Evolutionary conservation across 2,329 filamentous ascomycete species (phyloP), one percentile per base, ranked within the genome.

Genomic region (Cryoendolithus antarcticus): DNA sequence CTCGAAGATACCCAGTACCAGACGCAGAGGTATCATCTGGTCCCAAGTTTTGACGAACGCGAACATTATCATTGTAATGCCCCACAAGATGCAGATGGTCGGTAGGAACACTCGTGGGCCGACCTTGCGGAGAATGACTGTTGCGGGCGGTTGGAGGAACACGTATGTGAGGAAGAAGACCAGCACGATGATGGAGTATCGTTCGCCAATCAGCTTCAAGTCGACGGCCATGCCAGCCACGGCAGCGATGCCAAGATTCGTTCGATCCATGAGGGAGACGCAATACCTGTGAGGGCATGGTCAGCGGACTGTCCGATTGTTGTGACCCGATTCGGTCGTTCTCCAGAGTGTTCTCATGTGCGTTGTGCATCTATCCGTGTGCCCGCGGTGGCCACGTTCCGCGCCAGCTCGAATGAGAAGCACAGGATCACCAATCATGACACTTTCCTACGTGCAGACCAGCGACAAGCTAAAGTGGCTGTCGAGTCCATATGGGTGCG

Each of bases 151-250:
- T 53, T 86, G 80, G 44, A 84, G 80, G 35, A 82, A 38, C 44
- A 80, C 71, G 56, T 86, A 86, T 28, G 79, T 72, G 47, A 83
- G 68, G 65, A 85, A 86, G 64, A 86, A 86, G 52, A 84, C 67
- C 29, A 85, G 65, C 4, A 80, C 80, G 41, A 80, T 70, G 12
- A 56, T 52, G 12, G 40, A 45, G 42, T 50, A 50, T 12, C 56
- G 52, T 31, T 49, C 46, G 21, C 51, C 50, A 27, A 51, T 51
- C 19, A 59, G 48, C 32, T 50, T 41, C 8, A 60, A 43, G 39
- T 60, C 57, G 15, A 54, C 49, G 9, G 45, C 46, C 56, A 60
- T 59, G 15, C 57, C 57, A 19, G 55, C 57, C 6, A 60, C 52
- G 30, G 50, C 53, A 30, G 57, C 57, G 32, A 59, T 59, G 13